Evolutionary conservation across 1,139 yeast genomes (phyloP).

Genomic region (Candida labiduridarum): DNA sequence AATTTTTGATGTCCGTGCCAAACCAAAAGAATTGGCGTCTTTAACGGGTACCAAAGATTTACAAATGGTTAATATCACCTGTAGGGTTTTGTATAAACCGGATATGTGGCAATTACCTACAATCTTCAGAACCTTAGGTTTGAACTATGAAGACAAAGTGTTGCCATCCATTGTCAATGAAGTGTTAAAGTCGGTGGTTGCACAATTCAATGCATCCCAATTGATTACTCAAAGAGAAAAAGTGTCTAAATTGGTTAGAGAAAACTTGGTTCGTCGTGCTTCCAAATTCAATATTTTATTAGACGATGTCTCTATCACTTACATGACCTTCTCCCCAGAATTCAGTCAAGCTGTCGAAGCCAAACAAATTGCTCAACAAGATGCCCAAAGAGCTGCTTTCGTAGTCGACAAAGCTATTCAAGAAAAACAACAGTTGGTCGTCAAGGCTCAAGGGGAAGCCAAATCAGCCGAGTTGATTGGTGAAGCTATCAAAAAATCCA

Average conservation of each 20-base stretch:
- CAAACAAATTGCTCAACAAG: slow-evolving; percentile 98
- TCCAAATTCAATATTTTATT: slow-evolving; percentile 80
- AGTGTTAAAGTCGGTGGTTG: slow-evolving; percentile 94
- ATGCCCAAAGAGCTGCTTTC: slow-evolving; percentile 97
- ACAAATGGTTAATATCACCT: slow-evolving; percentile 98
- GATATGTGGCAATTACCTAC: slow-evolving; percentile 75
- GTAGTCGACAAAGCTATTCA: slow-evolving; percentile 96
- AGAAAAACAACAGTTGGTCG: slow-evolving; percentile 95
- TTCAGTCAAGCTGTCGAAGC: slow-evolving; percentile 98
- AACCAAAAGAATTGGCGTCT: slow-evolving; percentile 96
- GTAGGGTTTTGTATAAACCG: slow-evolving; percentile 94
- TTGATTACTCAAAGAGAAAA: slow-evolving; percentile 97
- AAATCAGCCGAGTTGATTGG: slow-evolving; percentile 97
- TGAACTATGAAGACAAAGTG: slow-evolving; percentile 94
- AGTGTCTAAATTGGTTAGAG: slow-evolving; percentile 89
- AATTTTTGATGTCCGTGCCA: slow-evolving; percentile 93
- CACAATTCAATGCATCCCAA: slow-evolving; percentile 97
- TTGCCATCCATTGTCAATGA: slow-evolving; percentile 96
- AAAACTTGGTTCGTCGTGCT: slow-evolving; percentile 89
- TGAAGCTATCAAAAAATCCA: slow-evolving; percentile 95
- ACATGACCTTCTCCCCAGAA: slow-evolving; percentile 97
- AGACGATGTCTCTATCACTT: slow-evolving; percentile 95
- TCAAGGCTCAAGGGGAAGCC: slow-evolving; percentile 98
- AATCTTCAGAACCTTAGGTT: slow-evolving; percentile 88
- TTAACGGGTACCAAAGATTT: slow-evolving; percentile 97